Evolutionary conservation across 2,329 filamentous ascomycete species (phyloP).

Genomic region (Neopestalotiopsis clavispora): DNA sequence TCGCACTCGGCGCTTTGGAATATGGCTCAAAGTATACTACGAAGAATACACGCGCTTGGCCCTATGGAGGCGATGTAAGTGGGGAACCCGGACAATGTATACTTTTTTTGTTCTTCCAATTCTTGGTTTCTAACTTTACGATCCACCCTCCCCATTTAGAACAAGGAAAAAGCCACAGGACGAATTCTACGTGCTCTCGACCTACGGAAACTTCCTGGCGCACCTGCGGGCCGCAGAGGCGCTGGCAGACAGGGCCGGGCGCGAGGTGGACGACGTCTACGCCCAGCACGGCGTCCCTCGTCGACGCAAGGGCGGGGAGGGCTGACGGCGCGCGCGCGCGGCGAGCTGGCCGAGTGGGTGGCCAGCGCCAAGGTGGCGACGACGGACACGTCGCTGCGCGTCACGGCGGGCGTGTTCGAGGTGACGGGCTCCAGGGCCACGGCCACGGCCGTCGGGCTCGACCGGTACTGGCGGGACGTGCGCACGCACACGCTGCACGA

Average conservation of each 20-base stretch:
- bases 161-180: constrained; percentile 62
- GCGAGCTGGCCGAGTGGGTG: constrained; percentile 66
- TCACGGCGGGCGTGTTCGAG: constrained; percentile 68
- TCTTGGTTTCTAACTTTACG: neutral
- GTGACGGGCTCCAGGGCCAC: constrained; percentile 65
- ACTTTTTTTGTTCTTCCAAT: neutral
- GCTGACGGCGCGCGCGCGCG: constrained; percentile 57
- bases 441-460: constrained; percentile 61
- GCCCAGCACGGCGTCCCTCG: constrained; percentile 34
- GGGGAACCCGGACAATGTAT: neutral
- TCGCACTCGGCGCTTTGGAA: constrained; percentile 62
- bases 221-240: constrained; percentile 65
- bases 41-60: constrained; percentile 64
- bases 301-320: constrained; percentile 39
- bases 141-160: constrained; percentile 30
- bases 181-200: constrained; percentile 68
- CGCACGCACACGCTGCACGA: constrained; percentile 70
- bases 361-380: constrained; percentile 66
- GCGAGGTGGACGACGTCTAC: constrained; percentile 53
- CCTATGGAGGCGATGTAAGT: constrained; percentile 63
- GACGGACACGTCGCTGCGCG: constrained; percentile 62
- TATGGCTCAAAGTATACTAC: constrained; percentile 61
- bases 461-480: constrained; percentile 71
- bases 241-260: constrained; percentile 60
- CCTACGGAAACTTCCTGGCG: constrained; percentile 68